Evolutionary conservation across 345 rosid genomes (phyloP), one percentile per base, ranked within the genome.

Genomic region (Luvunga scandens): DNA sequence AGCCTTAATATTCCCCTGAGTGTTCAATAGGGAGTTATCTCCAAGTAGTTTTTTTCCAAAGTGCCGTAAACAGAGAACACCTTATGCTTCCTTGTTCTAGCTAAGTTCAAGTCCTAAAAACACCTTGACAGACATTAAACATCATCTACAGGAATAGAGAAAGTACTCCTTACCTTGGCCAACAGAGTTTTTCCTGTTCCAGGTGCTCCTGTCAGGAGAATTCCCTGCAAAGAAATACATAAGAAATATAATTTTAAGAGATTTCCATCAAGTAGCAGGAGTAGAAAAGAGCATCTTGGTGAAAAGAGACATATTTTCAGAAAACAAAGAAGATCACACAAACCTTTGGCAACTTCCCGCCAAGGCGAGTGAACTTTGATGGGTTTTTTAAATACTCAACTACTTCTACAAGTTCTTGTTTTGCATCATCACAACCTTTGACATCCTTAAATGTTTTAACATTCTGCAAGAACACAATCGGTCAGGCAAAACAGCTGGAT

Each of bases 371-470:
- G 81, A 96, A 96, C 72, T 96, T 96, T 30, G 95, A 53, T 71
- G 99, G 98, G 82, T 92, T 96, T 83, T 90, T 96, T 0, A 96
- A 92, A 85, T 96, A 96, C 84, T 96, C 99, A 67, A 94, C 99
- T 50, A 96, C 95, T 87, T 96, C 99, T 88, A 92, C 98, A 60
- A 96, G 98, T 87, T 96, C 98, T 88, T 94, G 98, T 85, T 96
- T 96, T 75, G 99, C 99, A 88, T 96, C 99, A 89, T 96, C 98
- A 84, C 99, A 96, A 75, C 99, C 99, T 88, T 94, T 96, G 75
- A 96, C 99, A 88, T 96, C 98, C 91, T 96, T 96, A 83, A 96
- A 96, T 38, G 99, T 96, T 89, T 96, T 96, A 61, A 92, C 94
- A 82, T 96, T 96, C 99, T 96, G 90, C 87, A 80, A 78, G 83